These are phyloP conservation scores for Pseudocercospora crystallina DNA, from an alignment of 2,329 filamentous ascomycete genomes.

Conservation along the genomic window DNA sequence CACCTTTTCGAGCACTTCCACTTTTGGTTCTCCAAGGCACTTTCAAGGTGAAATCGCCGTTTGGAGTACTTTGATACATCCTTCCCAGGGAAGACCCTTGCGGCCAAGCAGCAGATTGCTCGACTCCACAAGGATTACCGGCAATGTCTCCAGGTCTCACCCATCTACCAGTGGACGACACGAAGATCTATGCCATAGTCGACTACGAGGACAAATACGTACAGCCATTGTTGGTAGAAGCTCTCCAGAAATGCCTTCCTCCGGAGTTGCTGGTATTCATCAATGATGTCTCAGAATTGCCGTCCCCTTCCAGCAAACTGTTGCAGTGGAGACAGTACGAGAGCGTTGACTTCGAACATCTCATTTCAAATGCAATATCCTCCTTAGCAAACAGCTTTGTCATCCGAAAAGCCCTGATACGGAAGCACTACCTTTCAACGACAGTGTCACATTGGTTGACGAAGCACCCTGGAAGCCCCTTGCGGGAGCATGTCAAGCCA, in stretches of 20 bases:
- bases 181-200: conserved; percentile 65
- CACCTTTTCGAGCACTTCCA: too few relatives aligned
- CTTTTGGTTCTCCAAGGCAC: too few relatives aligned
- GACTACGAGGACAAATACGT: conserved; percentile 88
- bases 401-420: conserved; percentile 92
- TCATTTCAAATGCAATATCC: conserved; percentile 60
- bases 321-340: conserved; percentile 89
- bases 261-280: conserved; percentile 35
- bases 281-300: conserved; percentile 57
- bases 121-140: too few relatives aligned
- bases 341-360: conserved; percentile 76
- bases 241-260: conserved; percentile 65
- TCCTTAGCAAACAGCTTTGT: conserved; percentile 84
- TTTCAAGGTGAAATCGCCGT: too few relatives aligned
- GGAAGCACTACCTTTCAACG: conserved; percentile 88
- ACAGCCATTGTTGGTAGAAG: conserved; percentile 75
- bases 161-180: too few relatives aligned
- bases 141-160: too few relatives aligned
- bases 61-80: too few relatives aligned
- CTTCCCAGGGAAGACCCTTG: too few relatives aligned
- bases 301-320: conserved; percentile 49
- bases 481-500: conserved; percentile 71
- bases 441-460: conserved; percentile 82
- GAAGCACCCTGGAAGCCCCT: conserved; percentile 72
- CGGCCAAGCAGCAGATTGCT: too few relatives aligned